A percentile compares a stretch with the other conserved stretches of the same genome.
Conservation (phyloP, 2,329 filamentous ascomycete species). For the Dactylellina cionopaga region DNA sequence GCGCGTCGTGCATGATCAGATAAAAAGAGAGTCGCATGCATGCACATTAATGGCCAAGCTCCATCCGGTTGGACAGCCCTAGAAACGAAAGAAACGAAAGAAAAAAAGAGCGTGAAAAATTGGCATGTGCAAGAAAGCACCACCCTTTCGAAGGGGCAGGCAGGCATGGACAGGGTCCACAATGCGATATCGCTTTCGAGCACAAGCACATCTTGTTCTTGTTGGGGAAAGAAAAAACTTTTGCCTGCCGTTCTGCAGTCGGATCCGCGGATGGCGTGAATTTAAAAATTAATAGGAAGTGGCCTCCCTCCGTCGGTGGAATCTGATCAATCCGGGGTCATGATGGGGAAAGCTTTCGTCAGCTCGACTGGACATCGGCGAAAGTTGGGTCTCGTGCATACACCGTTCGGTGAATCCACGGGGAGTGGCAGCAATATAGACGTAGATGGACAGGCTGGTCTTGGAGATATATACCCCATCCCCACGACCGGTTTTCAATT, state of each 20-base stretch:
- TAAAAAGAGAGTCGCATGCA: background rate
- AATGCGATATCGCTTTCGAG: constrained; percentile 44
- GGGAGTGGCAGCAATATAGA: background rate
- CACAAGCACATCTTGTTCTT: no score
- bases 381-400: constrained; percentile 1
- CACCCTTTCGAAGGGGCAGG: background rate
- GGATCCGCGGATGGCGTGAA: no score
- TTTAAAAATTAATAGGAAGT: no score
- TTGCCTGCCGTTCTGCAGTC: no score
- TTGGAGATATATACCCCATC: no score
- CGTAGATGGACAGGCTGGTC: no score
- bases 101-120: constrained; percentile 1
- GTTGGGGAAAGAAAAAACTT: no score
- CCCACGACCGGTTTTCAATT: no score
- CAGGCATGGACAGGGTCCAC: constrained; percentile 19
- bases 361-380: background rate
- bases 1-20: constrained; percentile 3
- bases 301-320: no score
- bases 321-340: no score
- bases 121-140: constrained; percentile 2
- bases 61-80: constrained; percentile 6
- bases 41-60: constrained; percentile 5
- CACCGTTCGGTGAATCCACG: background rate
- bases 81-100: background rate
- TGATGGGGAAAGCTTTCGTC: no score